Base-by-base conservation (phyloP, 352 stramenopile species). In the Aphanomyces stellatus region DNA sequence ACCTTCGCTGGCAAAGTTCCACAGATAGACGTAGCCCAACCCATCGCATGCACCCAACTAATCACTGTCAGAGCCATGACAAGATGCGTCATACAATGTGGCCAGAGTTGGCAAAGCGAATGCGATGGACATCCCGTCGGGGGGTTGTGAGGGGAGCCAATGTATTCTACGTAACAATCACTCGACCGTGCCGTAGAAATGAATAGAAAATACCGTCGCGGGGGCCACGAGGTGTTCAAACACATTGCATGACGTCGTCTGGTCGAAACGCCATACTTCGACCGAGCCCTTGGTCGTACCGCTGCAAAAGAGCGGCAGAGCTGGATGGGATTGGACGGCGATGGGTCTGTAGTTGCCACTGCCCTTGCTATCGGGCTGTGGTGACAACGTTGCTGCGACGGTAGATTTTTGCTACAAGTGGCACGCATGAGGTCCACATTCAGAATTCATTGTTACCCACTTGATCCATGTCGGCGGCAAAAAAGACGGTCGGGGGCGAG, bases 201-300 rank as follows among this genome's bases (percentile, higher is more conserved):
- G 2, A 49, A 46, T 40, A 35, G 49, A 4, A 19, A 67, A 51
- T 37, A 59, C 15, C 3, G 51, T 27, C 25, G 17, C 74, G 10
- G 76, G 53, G 15, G 90, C 74, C 10, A 88, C 61, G 10, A 89
- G 74, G 86, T 82, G 62, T 90, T 92, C 17, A 77, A 70, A 51
- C 73, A 88, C 34, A 88, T 69, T 17, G 80, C 65, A 69, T 80
- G 60, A 31, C n/a, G 41, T 11, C 11, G 42, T 93, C 24, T 92
- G 70, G 57, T 95, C 87, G 66, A 85, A 95, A 0, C 85, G 90
- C 87, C 85, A 95, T 53, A 95, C 42, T 62, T 93, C 85, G 28
- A 93, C 74, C 53, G 79, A 79, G 1, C 87, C 87, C 59, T 92
- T 92, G 48, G 88, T 79, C 51, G 83, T 91, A 40, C 87, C 87